Percentiles rank a stretch among this genome's conserved stretches.
Evolutionary conservation across 2,329 filamentous ascomycete genomes (phyloP).

Genomic region (Aspergillus fructus): DNA sequence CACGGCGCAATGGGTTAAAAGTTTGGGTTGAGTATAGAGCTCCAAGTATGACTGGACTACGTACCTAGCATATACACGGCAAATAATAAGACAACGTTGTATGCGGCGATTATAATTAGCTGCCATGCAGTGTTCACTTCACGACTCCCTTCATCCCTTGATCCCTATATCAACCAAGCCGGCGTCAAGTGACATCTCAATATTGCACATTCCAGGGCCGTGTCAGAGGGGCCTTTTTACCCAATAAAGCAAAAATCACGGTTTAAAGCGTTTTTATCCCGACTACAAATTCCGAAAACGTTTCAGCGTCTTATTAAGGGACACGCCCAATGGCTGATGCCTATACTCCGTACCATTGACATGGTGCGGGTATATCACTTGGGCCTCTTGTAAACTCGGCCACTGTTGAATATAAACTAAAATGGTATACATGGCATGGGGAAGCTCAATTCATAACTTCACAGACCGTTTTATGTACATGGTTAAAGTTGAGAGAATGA

Average conservation of each 20-base stretch:
- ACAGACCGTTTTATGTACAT: not conserved
- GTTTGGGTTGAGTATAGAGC: not conserved
- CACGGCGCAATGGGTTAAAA: slow-evolving; percentile 7
- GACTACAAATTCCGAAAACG: not conserved
- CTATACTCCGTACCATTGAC: not conserved
- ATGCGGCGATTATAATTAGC: not conserved
- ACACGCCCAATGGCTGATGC: not conserved
- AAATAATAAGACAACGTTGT: not conserved
- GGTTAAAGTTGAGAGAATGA: not conserved
- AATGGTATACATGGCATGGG: not conserved
- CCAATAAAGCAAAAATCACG: not conserved
- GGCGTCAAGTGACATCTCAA: not conserved
- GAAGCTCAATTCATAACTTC: not conserved
- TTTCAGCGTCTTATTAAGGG: not conserved
- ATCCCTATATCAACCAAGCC: not conserved
- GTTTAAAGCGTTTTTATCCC: not conserved
- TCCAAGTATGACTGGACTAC: not conserved
- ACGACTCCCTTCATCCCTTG: not conserved
- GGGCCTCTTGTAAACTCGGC: too few species aligned
- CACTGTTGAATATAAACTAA: too few species aligned
- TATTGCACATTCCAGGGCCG: not conserved
- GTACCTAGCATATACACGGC: not conserved
- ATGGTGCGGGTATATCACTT: too few species aligned
- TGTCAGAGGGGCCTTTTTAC: not conserved
- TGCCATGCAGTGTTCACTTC: not conserved